A percentile compares a stretch with the other conserved stretches of the same genome.
These are phyloP conservation scores for Myrica gale DNA, from an alignment of 306 rosid genomes.

Conservation along the genomic window DNA sequence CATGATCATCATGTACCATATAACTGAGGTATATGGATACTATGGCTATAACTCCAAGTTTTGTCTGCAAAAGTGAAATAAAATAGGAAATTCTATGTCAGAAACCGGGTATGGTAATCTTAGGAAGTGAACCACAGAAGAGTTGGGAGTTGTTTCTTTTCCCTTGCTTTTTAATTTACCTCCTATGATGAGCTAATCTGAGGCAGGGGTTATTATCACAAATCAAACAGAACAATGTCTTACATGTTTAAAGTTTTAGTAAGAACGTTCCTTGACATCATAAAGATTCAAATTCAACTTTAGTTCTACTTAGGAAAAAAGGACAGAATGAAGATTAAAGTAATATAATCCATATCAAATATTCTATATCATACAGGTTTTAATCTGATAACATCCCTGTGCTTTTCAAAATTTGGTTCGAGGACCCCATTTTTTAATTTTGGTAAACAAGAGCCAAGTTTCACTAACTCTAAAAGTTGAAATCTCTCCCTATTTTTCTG, in stretches of 20 bases:
- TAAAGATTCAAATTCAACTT: not conserved
- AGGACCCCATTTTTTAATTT: too few species aligned
- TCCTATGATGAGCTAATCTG: not conserved
- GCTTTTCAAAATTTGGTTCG: too few species aligned
- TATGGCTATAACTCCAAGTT: slow-evolving; percentile 18
- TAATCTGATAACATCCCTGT: too few species aligned
- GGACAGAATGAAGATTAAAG: not conserved
- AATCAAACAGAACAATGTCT: not conserved
- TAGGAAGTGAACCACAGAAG: slow-evolving; percentile 13
- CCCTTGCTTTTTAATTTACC: not conserved
- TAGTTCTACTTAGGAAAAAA: not conserved
- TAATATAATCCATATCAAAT: not conserved
- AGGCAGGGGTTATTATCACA: not conserved
- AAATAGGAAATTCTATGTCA: slow-evolving; percentile 4
- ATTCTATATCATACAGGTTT: not conserved
- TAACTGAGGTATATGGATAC: slow-evolving; percentile 11
- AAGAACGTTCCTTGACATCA: not conserved
- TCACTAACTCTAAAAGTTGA: too few species aligned
- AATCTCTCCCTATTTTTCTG: too few species aligned
- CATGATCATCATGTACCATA: slow-evolving; percentile 17
- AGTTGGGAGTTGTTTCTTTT: not conserved
- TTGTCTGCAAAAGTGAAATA: slow-evolving; percentile 21
- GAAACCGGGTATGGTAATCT: slow-evolving; percentile 13
- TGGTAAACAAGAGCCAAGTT: too few species aligned
- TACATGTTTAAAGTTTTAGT: not conserved